A percentile compares a stretch with the other conserved stretches of the same genome.
Evolutionary conservation across 768 basidiomycete genomes (phyloP).

Genomic region (Boletellus ananas): DNA sequence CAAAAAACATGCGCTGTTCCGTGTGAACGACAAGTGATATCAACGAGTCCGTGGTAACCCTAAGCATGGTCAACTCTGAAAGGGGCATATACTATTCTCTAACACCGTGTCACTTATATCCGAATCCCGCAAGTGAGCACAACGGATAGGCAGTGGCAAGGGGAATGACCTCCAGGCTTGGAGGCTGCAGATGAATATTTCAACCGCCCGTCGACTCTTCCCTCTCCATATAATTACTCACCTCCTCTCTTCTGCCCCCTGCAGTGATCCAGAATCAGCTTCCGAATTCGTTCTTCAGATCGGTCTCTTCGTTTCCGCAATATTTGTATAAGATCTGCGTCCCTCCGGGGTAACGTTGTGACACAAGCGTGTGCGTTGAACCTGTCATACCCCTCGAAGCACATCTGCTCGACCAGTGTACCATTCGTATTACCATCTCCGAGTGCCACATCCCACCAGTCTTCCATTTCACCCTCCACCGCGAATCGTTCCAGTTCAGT

Average conservation of each 20-base stretch:
- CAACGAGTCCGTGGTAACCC: background rate
- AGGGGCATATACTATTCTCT: background rate
- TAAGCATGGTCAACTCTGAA: background rate
- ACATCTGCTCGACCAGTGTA: slow-evolving; percentile 20
- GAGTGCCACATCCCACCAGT: slow-evolving; percentile 25
- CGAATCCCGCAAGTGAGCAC: background rate
- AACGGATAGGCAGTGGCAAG: slow-evolving; percentile 4
- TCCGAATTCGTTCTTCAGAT: slow-evolving; percentile 12
- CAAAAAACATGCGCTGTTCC: background rate
- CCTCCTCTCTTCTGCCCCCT: slow-evolving; percentile 6
- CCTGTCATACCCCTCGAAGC: slow-evolving; percentile 16
- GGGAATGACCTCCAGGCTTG: background rate
- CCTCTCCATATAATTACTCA: slow-evolving; percentile 1
- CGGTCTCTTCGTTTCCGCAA: slow-evolving; percentile 20
- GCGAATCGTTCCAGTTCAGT: slow-evolving; percentile 24
- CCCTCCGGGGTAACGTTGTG: slow-evolving; percentile 27
- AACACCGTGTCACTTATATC: background rate
- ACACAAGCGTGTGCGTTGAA: slow-evolving; percentile 39
- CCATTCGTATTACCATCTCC: slow-evolving; percentile 25
- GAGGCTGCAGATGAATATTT: slow-evolving; percentile 7
- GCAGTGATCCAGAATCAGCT: slow-evolving; percentile 17
- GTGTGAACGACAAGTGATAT: background rate
- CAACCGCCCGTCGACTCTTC: background rate
- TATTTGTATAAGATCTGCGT: slow-evolving; percentile 7
- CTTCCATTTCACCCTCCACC: slow-evolving; percentile 22